phyloP scores from a whole-genome alignment of 2,329 filamentous ascomycete species.

The Fusarium sterilihyphosum region DNA sequence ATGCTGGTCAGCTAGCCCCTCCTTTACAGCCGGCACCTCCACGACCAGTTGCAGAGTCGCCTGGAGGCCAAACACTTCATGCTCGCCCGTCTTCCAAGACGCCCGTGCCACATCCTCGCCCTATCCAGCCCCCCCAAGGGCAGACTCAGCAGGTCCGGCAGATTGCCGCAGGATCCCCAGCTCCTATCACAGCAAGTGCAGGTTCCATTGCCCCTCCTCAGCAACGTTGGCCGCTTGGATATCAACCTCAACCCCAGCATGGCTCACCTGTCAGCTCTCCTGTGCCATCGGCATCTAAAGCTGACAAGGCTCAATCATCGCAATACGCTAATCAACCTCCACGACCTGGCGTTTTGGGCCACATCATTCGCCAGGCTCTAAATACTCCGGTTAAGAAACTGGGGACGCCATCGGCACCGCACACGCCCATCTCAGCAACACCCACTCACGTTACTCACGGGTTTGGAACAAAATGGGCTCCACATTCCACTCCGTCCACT shows the following conservation, averaged over 20 bases:
- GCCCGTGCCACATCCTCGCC: constrained; percentile 49
- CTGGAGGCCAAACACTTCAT: constrained; percentile 39
- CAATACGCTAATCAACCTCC: constrained; percentile 48
- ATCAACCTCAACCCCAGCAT: constrained; percentile 45
- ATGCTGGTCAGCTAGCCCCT: constrained; percentile 48
- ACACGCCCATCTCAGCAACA: constrained; percentile 49
- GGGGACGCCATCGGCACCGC: constrained; percentile 47
- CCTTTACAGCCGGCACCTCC: constrained; percentile 49
- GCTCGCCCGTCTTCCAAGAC: constrained; percentile 47
- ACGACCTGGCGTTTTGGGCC: constrained; percentile 53
- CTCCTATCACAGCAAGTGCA: constrained; percentile 35
- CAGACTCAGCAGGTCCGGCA: constrained; percentile 43
- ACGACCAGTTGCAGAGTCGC: constrained; percentile 35
- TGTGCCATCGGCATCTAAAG: constrained; percentile 38
- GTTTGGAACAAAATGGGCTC: constrained; percentile 68
- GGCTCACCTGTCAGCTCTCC: constrained; percentile 40
- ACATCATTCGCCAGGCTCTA: constrained; percentile 53
- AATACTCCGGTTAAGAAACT: constrained; percentile 48
- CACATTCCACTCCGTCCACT: constrained; percentile 67
- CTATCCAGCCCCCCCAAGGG: constrained; percentile 45
- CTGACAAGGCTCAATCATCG: constrained; percentile 41
- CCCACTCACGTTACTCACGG: constrained; percentile 46
- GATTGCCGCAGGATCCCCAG: constrained; percentile 47
- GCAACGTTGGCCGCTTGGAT: constrained; percentile 49
- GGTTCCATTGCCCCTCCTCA: constrained; percentile 43